These are phyloP conservation scores for Chimonanthus salicifolius DNA, from an alignment of 164 flowering plant genomes.

Conservation along the genomic window DNA sequence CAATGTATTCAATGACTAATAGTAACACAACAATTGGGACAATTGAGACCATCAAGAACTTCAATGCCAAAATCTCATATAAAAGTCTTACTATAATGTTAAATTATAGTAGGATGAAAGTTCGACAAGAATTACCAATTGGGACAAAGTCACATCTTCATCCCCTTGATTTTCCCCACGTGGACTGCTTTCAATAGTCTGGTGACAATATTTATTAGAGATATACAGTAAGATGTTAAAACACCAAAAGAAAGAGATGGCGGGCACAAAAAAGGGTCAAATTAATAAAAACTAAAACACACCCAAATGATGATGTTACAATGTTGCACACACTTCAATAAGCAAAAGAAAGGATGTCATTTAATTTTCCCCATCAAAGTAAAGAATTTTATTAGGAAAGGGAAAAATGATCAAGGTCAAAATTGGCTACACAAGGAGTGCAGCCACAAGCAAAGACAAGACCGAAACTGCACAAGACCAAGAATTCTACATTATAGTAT, in stretches of 20 bases:
- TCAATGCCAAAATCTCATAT: not conserved
- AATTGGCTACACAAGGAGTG: too few species aligned
- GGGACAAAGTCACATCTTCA: slow-evolving; percentile 78
- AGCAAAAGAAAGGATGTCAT: too few species aligned
- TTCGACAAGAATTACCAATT: slow-evolving; percentile 45
- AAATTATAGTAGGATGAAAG: not conserved
- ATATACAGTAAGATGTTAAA: not conserved
- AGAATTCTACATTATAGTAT: too few species aligned
- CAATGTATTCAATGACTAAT: not conserved
- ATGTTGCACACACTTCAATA: too few species aligned
- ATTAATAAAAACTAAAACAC: not conserved
- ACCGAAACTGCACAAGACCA: too few species aligned
- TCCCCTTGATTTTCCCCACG: slow-evolving; percentile 52
- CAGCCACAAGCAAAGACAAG: too few species aligned
- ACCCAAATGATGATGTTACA: too few species aligned
- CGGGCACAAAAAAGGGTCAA: not conserved
- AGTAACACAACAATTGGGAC: not conserved
- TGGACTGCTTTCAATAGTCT: slow-evolving; percentile 91
- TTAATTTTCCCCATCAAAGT: too few species aligned
- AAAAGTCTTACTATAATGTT: not conserved
- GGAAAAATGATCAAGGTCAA: too few species aligned
- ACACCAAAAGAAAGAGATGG: not conserved
- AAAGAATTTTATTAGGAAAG: too few species aligned
- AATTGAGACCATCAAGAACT: not conserved
- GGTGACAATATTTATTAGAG: slow-evolving; percentile 6